phyloP scores from a whole-genome alignment of 768 basidiomycete genomes.

The Tylopilus subfusipes region DNA sequence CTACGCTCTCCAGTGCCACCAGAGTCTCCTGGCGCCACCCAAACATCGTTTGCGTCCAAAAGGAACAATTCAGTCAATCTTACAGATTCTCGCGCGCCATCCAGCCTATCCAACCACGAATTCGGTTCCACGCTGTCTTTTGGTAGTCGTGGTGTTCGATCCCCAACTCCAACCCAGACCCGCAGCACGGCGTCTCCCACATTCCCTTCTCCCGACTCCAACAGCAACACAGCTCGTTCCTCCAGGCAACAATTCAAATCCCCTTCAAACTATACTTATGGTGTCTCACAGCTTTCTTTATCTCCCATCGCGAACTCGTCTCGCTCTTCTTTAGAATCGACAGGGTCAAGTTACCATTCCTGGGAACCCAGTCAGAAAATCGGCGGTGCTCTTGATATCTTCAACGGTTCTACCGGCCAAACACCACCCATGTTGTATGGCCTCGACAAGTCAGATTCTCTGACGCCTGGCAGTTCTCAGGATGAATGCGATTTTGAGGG shows the following conservation, averaged over 20 bases:
- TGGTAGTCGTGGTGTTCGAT: slow-evolving; percentile 44
- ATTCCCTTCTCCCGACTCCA: slow-evolving; percentile 34
- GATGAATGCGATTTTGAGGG: slow-evolving; percentile 63
- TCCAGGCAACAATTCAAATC: slow-evolving; percentile 49
- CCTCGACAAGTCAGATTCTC: slow-evolving; percentile 48
- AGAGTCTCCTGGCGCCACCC: slow-evolving; percentile 54
- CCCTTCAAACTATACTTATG: slow-evolving; percentile 50
- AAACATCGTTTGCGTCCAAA: slow-evolving; percentile 14
- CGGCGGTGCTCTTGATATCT: slow-evolving; percentile 50
- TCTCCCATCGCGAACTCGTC: slow-evolving; percentile 73
- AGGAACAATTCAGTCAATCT: slow-evolving; percentile 32
- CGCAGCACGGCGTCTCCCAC: slow-evolving; percentile 51
- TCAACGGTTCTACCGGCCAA: slow-evolving; percentile 46
- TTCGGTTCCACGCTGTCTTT: slow-evolving; percentile 44
- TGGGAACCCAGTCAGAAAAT: slow-evolving; percentile 59
- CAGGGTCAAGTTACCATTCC: slow-evolving; percentile 84
- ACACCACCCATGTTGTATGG: slow-evolving; percentile 65
- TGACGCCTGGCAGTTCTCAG: slow-evolving; percentile 47
- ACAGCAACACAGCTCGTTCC: slow-evolving; percentile 44
- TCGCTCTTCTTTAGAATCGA: slow-evolving; percentile 73
- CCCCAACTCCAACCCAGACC: slow-evolving; percentile 67
- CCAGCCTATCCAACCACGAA: slow-evolving; percentile 49
- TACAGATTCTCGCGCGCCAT: slow-evolving; percentile 41
- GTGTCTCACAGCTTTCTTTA: slow-evolving; percentile 57
- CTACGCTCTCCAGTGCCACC: slow-evolving; percentile 55